Evolutionary conservation across 2,329 filamentous ascomycete genomes (phyloP).

Genomic region (Metarhizium humberi): DNA sequence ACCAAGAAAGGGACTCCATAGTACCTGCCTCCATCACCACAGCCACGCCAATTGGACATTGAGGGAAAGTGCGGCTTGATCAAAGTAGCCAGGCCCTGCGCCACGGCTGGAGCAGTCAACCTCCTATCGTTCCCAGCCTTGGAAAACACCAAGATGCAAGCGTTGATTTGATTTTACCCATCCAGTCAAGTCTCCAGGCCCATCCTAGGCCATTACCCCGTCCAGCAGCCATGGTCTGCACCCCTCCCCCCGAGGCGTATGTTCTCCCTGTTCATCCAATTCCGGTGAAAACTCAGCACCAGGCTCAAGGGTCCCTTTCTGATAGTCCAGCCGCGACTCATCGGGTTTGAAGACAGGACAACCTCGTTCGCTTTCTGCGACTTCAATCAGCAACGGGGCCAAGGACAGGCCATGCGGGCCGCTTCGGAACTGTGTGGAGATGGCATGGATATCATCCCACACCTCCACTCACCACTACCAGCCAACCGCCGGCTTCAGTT

Average conservation of each 20-base stretch:
- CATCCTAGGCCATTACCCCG: too few relatives aligned
- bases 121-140: too few relatives aligned
- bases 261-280: neutral
- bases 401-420: neutral
- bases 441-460: neutral
- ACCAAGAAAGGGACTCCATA: neutral
- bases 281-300: too few relatives aligned
- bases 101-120: too few relatives aligned
- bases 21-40: neutral
- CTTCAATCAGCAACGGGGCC: neutral
- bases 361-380: neutral
- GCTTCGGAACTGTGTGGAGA: constrained; percentile 2
- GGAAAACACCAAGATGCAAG: too few relatives aligned
- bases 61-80: neutral
- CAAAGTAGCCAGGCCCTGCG: too few relatives aligned
- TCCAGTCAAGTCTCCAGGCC: too few relatives aligned
- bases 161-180: too few relatives aligned
- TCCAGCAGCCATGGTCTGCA: neutral
- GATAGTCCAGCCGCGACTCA: neutral
- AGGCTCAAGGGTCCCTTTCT: neutral
- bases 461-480: neutral
- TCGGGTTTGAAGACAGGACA: neutral
- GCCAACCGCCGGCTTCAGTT: neutral
- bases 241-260: neutral
- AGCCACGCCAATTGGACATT: neutral